Conservation (phyloP, 2,329 filamentous ascomycete genomes). For the Colletotrichum filicis region DNA sequence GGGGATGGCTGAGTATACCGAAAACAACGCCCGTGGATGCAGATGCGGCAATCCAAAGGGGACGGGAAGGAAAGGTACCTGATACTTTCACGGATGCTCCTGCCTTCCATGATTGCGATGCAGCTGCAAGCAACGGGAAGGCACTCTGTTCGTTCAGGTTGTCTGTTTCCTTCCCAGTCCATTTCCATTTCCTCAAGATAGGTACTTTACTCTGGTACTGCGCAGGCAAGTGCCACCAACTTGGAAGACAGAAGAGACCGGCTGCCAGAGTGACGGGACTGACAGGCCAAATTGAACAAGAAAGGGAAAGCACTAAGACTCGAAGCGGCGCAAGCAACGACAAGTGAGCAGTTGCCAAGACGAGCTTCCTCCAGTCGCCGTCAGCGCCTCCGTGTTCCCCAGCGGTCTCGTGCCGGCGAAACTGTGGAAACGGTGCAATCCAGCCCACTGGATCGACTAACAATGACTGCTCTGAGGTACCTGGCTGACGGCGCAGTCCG, state of each 20-base stretch:
- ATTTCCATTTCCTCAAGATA: neutral
- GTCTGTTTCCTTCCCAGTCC: neutral
- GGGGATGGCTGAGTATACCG: conserved; percentile 9
- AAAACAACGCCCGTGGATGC: neutral
- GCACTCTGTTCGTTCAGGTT: neutral
- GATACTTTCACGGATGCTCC: neutral
- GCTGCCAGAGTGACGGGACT: neutral
- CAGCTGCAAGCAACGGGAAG: neutral
- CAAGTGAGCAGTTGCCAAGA: conserved; percentile 10
- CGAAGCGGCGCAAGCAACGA: neutral
- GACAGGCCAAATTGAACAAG: neutral
- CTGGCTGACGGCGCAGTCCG: neutral
- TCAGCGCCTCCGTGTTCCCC: neutral
- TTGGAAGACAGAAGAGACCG: neutral
- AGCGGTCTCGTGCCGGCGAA: conserved; percentile 17
- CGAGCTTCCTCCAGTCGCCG: conserved; percentile 1
- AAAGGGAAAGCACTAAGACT: neutral
- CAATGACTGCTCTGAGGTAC: neutral
- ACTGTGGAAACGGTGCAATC: conserved; percentile 16
- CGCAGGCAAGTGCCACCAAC: neutral
- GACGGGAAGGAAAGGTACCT: neutral
- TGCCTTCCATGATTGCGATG: neutral
- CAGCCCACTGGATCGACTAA: neutral
- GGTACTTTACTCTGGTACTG: too few relatives aligned
- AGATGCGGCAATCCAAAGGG: conserved; percentile 1